Evolutionary conservation across 176 grass and related monocot species (phyloP).

Genomic region (Triticum dicoccoides): DNA sequence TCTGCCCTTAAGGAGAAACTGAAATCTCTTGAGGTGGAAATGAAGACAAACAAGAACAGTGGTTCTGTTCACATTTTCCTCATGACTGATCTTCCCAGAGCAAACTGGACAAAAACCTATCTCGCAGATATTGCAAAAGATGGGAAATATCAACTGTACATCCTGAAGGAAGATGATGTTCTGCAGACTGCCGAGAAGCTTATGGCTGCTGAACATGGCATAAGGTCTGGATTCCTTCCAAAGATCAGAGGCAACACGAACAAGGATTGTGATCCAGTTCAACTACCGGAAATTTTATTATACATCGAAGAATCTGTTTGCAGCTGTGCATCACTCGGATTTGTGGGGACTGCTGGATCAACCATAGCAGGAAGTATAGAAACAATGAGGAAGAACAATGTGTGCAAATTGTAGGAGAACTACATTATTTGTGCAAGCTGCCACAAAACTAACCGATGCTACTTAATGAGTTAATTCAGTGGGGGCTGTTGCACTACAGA

Average conservation of each 20-base stretch:
- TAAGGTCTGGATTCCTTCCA: conserved; percentile 76
- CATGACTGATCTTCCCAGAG: conserved; percentile 88
- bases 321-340: conserved; percentile 89
- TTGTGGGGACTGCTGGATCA: conserved; percentile 90
- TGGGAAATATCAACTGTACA: conserved; percentile 55
- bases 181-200: conserved; percentile 54
- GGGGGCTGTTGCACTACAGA: neutral
- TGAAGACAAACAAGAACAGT: conserved; percentile 23
- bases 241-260: conserved; percentile 19
- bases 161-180: conserved; percentile 68
- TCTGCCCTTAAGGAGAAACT: conserved; percentile 79
- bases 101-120: conserved; percentile 79
- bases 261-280: conserved; percentile 49
- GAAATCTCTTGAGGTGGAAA: conserved; percentile 43
- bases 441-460: neutral
- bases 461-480: neutral
- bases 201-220: conserved; percentile 76
- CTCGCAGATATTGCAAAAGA: conserved; percentile 69
- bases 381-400: conserved; percentile 71
- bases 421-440: neutral
- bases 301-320: conserved; percentile 85
- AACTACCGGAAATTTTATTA: conserved; percentile 75
- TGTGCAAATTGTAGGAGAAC: conserved; percentile 54
- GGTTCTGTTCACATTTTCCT: conserved; percentile 72
- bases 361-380: conserved; percentile 87